Base-by-base conservation (phyloP, 2,329 filamentous ascomycete genomes). In the Delphinella strobiligena region DNA sequence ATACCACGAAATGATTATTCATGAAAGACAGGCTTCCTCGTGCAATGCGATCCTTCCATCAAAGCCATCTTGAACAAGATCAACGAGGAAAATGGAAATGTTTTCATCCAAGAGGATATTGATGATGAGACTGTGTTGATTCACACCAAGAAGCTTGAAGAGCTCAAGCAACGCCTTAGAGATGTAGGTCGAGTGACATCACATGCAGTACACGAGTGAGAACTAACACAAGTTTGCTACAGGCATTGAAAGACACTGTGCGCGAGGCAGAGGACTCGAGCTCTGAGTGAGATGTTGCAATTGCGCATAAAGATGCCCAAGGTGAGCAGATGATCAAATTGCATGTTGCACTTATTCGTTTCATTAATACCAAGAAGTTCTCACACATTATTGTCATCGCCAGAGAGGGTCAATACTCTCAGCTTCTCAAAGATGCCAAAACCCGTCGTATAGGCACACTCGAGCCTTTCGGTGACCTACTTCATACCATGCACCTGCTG, bases 21-120 rank as follows among this genome's bases (percentile, higher is more conserved):
- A 17, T 16, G 12, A 37, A 18, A n/a, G 14, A 4, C 27, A 58
- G 82, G 82, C 46, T 78, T 84, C 19, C 71, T 89, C 47, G 77
- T 89, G 60, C 76, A 86, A 60, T 86, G 81, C 61, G 83, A 89
- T 56, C 80, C 83, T n/a, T 84, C 81, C 33, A 87, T 89, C 70
- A 88, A 87, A 62, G 82, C 83, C 47, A 86, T 88, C 66, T 80
- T 89, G 53, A 68, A 83, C 50, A 82, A 78, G 53, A 82, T 89
- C 49, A 80, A 89, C 60, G 73, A 67, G 51, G 67, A 74, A 42
- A 54, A 63, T 42, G 70, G 72, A 49, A 77, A 87, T 59, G 76
- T 80, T 47, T 84, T 77, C 57, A 82, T 89, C 54, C 82, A 87
- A 46, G 81, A 87, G 51, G 81, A 87, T 46, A 71, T 88, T 1